Base-by-base conservation (phyloP, 345 rosid genomes). In the Orychophragmus violaceus region DNA sequence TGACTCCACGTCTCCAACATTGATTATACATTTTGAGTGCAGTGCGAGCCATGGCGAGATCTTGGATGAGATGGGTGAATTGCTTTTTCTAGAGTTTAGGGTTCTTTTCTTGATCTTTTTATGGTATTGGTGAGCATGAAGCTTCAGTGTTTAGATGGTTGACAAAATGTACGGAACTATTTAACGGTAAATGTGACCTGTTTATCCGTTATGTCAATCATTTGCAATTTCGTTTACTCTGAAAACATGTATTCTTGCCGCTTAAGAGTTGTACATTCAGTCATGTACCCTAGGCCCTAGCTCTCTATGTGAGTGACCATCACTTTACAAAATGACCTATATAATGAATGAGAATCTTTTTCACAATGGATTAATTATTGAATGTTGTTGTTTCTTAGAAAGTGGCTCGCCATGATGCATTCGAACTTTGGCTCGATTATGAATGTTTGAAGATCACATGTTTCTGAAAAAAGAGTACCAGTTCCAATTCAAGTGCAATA, bases 391-490 rank as follows among this genome's bases (percentile, higher is more conserved):
- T 30, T 58, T 51, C 33, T 37, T 85, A 86, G 96, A 76, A 78
- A 61, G 21, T 76, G 39, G 41, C 67, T 5, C 77, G 57, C 63
- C 79, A 78, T 51, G 90, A 74, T 72, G 61, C 62, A 29, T 84
- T 88, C 56, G 53, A 49, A 70, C 90, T 88, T 12, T 86, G 93
- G 93, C 23, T 57, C 65, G 86, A 81, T 39, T 24, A 45, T 1
- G 66, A 62, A 51, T 82, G 82, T 77, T 64, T 83, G 76, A 55
- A 61, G 61, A 71, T 50, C 21, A 75, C 5, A 36, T 57, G 58
- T 21, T 9, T 17, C 25, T 12, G 46, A 61, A 5, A 13, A 24
- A 11, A 55, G 61, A 33, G 17, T 18, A n/a, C 8, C 41, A 12
- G 41, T 64, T 12, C 59, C 17, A 37, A n/a, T 29, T 29, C 22